A percentile compares a stretch with the other conserved stretches of the same genome.
Evolutionary conservation across 805 yeast genomes (phyloP).

Genomic region (Debaryomyces prosopidis): DNA sequence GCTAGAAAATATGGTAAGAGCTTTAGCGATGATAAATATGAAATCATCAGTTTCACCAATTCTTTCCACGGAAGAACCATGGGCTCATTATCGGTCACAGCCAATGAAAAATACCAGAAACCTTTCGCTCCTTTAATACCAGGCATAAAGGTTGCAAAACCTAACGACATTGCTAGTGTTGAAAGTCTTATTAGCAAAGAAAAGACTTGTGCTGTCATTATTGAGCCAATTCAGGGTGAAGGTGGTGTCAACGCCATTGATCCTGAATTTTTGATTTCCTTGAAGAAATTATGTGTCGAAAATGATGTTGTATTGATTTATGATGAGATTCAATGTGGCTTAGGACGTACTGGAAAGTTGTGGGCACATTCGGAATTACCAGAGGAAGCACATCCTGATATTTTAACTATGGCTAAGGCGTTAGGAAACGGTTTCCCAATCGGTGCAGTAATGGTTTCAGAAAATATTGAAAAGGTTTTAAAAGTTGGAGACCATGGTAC

Average conservation of each 20-base stretch:
- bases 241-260: conserved; percentile 84
- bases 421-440: conserved; percentile 96
- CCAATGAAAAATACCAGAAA: conserved; percentile 87
- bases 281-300: conserved; percentile 66
- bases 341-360: conserved; percentile 86
- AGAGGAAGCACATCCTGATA: conserved; percentile 87
- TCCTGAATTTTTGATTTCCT: conserved; percentile 59
- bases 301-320: conserved; percentile 77
- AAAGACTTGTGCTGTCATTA: conserved; percentile 85
- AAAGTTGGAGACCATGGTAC: conserved; percentile 97
- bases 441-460: conserved; percentile 89
- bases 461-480: conserved; percentile 68
- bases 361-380: conserved; percentile 90
- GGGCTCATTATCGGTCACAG: conserved; percentile 92
- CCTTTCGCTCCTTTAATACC: conserved; percentile 94
- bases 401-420: conserved; percentile 92
- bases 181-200: conserved; percentile 51
- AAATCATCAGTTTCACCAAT: conserved; percentile 81
- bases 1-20: conserved; percentile 77
- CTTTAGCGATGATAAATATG: conserved; percentile 56
- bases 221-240: conserved; percentile 98
- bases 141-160: conserved; percentile 70
- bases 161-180: conserved; percentile 62
- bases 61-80: conserved; percentile 95
- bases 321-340: conserved; percentile 97